A percentile compares a stretch with the other conserved stretches of the same genome.
These are phyloP conservation scores for Hortaea werneckii DNA, from an alignment of 2,329 filamentous ascomycete species.

Conservation along the genomic window DNA sequence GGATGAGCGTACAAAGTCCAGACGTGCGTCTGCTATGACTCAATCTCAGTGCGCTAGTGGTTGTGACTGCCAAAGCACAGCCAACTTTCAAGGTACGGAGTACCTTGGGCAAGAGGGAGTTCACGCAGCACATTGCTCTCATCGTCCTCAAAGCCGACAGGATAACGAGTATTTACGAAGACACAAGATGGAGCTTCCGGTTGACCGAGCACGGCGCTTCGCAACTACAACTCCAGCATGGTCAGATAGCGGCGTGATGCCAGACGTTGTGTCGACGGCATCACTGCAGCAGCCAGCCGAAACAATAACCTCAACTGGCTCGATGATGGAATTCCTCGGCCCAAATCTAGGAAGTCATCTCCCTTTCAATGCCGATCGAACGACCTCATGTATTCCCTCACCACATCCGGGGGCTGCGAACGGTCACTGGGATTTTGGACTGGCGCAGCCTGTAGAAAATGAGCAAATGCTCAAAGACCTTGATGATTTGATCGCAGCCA, in stretches of 20 bases:
- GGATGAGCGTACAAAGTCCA: not conserved
- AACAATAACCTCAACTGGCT: slow-evolving; percentile 13
- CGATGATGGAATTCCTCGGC: slow-evolving; percentile 23
- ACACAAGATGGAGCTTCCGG: slow-evolving; percentile 18
- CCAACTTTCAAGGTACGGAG: no score
- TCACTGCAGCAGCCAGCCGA: slow-evolving; percentile 1
- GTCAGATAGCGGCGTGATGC: slow-evolving; percentile 22
- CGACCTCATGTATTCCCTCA: slow-evolving; percentile 10
- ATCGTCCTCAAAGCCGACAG: not conserved
- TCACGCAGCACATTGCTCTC: not conserved
- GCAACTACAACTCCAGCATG: slow-evolving; percentile 21
- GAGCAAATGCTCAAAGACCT: slow-evolving; percentile 12
- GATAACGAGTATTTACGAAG: slow-evolving; percentile 10
- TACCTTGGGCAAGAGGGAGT: not conserved
- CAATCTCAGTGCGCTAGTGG: not conserved
- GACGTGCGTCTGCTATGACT: not conserved
- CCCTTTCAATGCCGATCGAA: slow-evolving; percentile 16
- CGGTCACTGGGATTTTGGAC: not conserved
- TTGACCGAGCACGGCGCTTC: slow-evolving; percentile 18
- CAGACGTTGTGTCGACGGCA: slow-evolving; percentile 10
- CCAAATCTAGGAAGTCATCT: slow-evolving; percentile 11
- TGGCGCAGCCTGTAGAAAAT: not conserved
- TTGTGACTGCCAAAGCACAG: not conserved
- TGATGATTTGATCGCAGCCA: slow-evolving; percentile 15
- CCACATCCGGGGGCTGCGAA: not conserved